Base-by-base conservation (phyloP, 2,329 filamentous ascomycete species). In the Pseudogymnoascus sp. region DNA sequence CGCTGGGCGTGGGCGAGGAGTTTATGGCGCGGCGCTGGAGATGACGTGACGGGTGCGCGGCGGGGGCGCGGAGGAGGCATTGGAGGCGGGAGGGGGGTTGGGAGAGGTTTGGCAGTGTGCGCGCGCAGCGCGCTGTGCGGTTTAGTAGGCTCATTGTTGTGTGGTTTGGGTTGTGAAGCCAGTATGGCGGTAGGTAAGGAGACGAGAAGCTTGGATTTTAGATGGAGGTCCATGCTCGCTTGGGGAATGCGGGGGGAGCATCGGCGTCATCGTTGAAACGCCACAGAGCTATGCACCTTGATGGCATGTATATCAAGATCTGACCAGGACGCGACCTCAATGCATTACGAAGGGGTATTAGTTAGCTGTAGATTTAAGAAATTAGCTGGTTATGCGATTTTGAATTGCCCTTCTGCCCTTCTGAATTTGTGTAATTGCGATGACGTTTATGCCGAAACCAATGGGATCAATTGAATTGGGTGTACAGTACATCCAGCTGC, bases 11-110 rank as follows among this genome's bases (percentile, higher is more conserved):
- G 60, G 60, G 40, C 8, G 60, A 43, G 38, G 40, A 50, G 38
- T 11, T 61, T 22, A 41, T 46, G 7, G 40, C 28, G 60, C 35
- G 40, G 60, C 60, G 50, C 28, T 56, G 50, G 50, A 56, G 26
- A 56, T 56, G 50, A 22, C 50, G 50, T 33, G 50, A 56, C 16
- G 50, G 50, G 28, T 12, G 50, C n/a, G 28, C 50, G 50, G 50
- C 50, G n/a, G 50, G 50, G n/a, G 28, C n/a, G 50, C 50, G 50
- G 50, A 56, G 50, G 50, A 56, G 50, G 50, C 50, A 56, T 56
- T 56, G 50, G 1, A 56, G 50, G 10, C n/a, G 50, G 10, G 50
- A 56, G n/a, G 50, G 50, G 50, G n/a, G 4, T 0, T n/a, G 19
- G 28, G 50, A 56, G 26, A 56, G 26, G 50, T 33, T 19, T 2